Base-by-base conservation (phyloP, 1,284 basidiomycete species). In the Malassezia pachydermatis region DNA sequence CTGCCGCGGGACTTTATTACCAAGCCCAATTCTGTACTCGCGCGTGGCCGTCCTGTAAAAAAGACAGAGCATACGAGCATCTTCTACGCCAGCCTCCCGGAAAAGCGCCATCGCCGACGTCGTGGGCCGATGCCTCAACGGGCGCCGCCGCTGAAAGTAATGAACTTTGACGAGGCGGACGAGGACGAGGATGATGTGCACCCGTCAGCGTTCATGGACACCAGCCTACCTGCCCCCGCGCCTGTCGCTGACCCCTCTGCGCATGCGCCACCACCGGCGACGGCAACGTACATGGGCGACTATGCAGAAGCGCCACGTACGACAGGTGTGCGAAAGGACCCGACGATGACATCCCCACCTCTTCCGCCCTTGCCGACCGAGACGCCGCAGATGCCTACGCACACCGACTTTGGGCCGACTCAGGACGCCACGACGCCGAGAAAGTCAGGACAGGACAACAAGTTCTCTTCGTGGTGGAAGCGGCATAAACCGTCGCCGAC, bases 151-250 rank as follows among this genome's bases (percentile, higher is more conserved):
- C 4, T 41, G 20, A 23, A 48, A 34, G 40, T 28, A 32, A 44
- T 41, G 48, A 50, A 50, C 42, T 50, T 50, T 45, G 49, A 51
- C 30, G 49, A 51, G 17, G 49, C 32, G 13, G 49, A 51, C 30
- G 44, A 45, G 19, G 49, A 45, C 20, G 11, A 11, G n/a, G 37
- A 29, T 20, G 7, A 17, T 7, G 27, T 22, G n/a, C n/a, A n/a
- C n/a, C n/a, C n/a, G n/a, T n/a, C n/a, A n/a, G n/a, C n/a, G n/a
- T n/a, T n/a, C n/a, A n/a, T n/a, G n/a, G n/a, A n/a, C n/a, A n/a
- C n/a, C n/a, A n/a, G n/a, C n/a, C 28, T 8, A 14, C 28, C 9
- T 14, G 28, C 28, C 28, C 9, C 28, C 28, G 28, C 28, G 28
- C 9, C 28, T 8, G 28, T 14, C 9, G 28, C 28, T 14, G 28